Percentiles rank a stretch among this genome's conserved stretches.
phyloP scores from a whole-genome alignment of 2,329 filamentous ascomycete species.

The Fusarium burgessii region DNA sequence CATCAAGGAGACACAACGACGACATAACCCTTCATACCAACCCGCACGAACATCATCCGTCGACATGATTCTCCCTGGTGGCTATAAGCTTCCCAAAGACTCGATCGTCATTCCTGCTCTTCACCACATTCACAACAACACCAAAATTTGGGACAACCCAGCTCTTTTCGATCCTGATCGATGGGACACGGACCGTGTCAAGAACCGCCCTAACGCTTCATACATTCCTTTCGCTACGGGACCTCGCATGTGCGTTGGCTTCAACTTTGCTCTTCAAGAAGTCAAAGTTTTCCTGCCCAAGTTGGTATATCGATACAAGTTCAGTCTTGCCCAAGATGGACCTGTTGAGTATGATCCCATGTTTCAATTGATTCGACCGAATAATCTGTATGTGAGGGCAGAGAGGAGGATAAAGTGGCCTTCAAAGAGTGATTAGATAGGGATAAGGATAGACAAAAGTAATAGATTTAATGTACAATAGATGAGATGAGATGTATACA shows the following conservation, averaged over 20 bases:
- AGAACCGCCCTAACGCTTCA: constrained; percentile 61
- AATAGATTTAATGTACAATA: constrained; percentile 30
- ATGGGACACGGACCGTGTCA: constrained; percentile 67
- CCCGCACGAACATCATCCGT: constrained; percentile 67
- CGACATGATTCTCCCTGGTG: constrained; percentile 69
- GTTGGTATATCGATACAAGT: constrained; percentile 70
- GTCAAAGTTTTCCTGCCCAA: constrained; percentile 70
- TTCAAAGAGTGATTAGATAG: constrained; percentile 33
- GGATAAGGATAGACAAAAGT: constrained; percentile 20
- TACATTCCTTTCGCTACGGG: constrained; percentile 72
- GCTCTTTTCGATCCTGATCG: constrained; percentile 68
- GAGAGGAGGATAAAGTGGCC: constrained; percentile 64
- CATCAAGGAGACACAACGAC: constrained; percentile 71
- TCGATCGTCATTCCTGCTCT: constrained; percentile 65
- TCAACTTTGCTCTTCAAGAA: constrained; percentile 73
- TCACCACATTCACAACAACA: constrained; percentile 66
- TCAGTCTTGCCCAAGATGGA: constrained; percentile 61
- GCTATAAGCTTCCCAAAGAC: constrained; percentile 66
- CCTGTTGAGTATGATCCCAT: constrained; percentile 69
- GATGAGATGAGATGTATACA: background rate
- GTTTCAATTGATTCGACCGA: constrained; percentile 69
- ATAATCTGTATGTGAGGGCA: constrained; percentile 65
- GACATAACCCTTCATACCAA: constrained; percentile 72
- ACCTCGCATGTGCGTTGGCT: constrained; percentile 70
- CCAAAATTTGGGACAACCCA: constrained; percentile 68